These are phyloP conservation scores for Podaxis carcinomalis DNA, from an alignment of 768 basidiomycete genomes.

Conservation along the genomic window DNA sequence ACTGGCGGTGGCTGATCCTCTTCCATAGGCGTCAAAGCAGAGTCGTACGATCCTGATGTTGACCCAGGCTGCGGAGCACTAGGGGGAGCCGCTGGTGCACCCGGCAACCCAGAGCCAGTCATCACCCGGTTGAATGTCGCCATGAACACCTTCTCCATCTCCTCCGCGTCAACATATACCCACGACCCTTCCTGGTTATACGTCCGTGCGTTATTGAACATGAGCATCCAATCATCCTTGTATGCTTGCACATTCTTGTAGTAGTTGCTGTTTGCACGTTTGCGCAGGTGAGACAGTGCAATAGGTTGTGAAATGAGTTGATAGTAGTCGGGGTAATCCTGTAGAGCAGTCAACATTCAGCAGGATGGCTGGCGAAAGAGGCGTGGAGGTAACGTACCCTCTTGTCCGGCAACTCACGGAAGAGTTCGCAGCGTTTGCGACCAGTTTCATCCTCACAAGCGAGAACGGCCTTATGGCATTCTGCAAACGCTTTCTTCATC, in stretches of 20 bases:
- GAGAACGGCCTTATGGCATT: slow-evolving; percentile 70
- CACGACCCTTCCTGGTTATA: slow-evolving; percentile 95
- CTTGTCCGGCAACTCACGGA: slow-evolving; percentile 81
- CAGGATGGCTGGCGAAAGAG: neutral
- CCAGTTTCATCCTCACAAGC: slow-evolving; percentile 69
- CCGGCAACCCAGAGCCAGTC: slow-evolving; percentile 68
- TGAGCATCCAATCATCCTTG: slow-evolving; percentile 78
- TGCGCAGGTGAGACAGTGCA: slow-evolving; percentile 81
- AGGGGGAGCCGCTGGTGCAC: slow-evolving; percentile 44
- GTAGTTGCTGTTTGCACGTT: slow-evolving; percentile 56
- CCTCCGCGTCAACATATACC: slow-evolving; percentile 92
- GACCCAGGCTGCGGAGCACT: slow-evolving; percentile 29
- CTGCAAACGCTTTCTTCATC: slow-evolving; percentile 82
- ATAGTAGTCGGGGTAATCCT: slow-evolving; percentile 94
- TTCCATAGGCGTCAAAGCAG: slow-evolving; percentile 76
- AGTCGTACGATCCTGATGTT: slow-evolving; percentile 53
- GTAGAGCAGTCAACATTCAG: slow-evolving; percentile 15
- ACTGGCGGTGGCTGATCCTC: slow-evolving; percentile 62
- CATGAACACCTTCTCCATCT: slow-evolving; percentile 89
- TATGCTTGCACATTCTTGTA: slow-evolving; percentile 76
- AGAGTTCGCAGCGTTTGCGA: slow-evolving; percentile 81
- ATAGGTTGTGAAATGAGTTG: slow-evolving; percentile 85
- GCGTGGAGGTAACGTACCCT: slow-evolving; percentile 38
- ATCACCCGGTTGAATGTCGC: slow-evolving; percentile 62
- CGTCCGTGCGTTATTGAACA: slow-evolving; percentile 91